A percentile compares a stretch with the other conserved stretches of the same genome.
Conservation (phyloP, 805 yeast genomes). For the Yarrowia sp. region DNA sequence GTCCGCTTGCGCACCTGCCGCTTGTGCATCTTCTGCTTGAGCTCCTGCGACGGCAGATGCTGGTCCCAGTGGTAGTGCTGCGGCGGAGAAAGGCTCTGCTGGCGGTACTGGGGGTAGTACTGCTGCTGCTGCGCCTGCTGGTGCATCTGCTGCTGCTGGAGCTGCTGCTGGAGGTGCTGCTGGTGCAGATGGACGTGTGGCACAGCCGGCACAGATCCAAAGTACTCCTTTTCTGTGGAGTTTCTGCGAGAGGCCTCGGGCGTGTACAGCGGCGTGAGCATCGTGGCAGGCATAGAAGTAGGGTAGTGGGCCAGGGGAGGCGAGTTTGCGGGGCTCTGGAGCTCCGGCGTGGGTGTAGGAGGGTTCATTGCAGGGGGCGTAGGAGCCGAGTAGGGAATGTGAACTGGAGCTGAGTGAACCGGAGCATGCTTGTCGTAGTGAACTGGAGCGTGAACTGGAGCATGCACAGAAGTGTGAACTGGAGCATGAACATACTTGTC, state of each 20-base stretch:
- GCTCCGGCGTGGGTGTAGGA: not conserved
- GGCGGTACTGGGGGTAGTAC: not conserved
- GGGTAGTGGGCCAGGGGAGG: not conserved
- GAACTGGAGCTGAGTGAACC: no score
- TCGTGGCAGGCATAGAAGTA: not conserved
- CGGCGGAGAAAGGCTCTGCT: not conserved
- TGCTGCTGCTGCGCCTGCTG: conserved; percentile 8
- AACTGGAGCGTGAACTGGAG: no score
- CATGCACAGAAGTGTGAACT: no score
- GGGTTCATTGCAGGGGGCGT: not conserved
- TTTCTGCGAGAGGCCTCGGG: conserved; percentile 19
- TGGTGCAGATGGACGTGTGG: not conserved
- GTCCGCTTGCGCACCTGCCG: conserved; percentile 50
- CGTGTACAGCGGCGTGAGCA: conserved; percentile 19
- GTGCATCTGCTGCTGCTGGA: conserved; percentile 11
- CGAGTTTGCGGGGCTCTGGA: not conserved
- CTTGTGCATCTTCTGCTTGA: conserved; percentile 16
- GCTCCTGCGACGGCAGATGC: conserved; percentile 1
- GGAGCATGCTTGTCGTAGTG: no score
- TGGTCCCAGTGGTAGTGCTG: conserved; percentile 12
- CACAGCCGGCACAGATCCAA: not conserved
- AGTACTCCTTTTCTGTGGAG: conserved; percentile 13
- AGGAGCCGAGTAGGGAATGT: not conserved
- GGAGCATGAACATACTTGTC: no score
- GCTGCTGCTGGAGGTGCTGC: conserved; percentile 5